A percentile compares a stretch with the other conserved stretches of the same genome.
Evolutionary conservation across 2,329 filamentous ascomycete genomes (phyloP).

Genomic region (Monosporascus sp.): DNA sequence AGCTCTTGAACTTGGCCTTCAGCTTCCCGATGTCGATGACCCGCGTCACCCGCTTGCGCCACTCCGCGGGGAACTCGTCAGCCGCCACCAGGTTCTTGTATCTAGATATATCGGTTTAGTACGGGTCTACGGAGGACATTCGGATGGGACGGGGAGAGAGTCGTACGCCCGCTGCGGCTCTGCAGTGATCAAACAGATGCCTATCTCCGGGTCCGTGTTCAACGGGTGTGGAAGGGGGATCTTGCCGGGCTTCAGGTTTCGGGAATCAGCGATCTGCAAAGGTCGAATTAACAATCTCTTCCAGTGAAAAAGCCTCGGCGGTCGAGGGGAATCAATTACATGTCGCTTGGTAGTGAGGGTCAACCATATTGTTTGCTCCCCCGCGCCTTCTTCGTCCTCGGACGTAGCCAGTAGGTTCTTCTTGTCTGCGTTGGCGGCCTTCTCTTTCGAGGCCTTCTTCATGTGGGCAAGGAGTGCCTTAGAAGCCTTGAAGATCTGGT

Average conservation of each 20-base stretch:
- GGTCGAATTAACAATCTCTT: background rate
- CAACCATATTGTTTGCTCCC: conserved; percentile 55
- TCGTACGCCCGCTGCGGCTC: conserved; percentile 38
- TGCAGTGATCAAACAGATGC: conserved; percentile 80
- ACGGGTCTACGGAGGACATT: background rate
- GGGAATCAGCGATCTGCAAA: background rate
- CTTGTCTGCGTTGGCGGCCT: conserved; percentile 42
- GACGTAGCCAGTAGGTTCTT: conserved; percentile 50
- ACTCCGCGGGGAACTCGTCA: conserved; percentile 62
- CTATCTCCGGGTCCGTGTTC: conserved; percentile 47
- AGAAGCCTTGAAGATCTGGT: conserved; percentile 57
- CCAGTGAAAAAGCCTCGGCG: background rate
- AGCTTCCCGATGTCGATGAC: conserved; percentile 82
- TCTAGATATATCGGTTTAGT: conserved; percentile 37
- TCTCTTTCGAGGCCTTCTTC: conserved; percentile 49
- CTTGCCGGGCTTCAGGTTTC: conserved; percentile 70
- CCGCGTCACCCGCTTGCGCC: conserved; percentile 64
- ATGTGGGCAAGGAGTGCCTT: conserved; percentile 59
- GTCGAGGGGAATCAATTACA: conserved; percentile 65
- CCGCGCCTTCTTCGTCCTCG: conserved; percentile 37
- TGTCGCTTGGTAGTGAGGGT: conserved; percentile 62
- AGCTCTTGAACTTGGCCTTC: conserved; percentile 76
- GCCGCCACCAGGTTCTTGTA: conserved; percentile 86
- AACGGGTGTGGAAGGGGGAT: conserved; percentile 74
- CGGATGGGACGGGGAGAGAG: background rate